Base-by-base conservation (phyloP, 1,284 basidiomycete genomes). In the Naganishia sp. region DNA sequence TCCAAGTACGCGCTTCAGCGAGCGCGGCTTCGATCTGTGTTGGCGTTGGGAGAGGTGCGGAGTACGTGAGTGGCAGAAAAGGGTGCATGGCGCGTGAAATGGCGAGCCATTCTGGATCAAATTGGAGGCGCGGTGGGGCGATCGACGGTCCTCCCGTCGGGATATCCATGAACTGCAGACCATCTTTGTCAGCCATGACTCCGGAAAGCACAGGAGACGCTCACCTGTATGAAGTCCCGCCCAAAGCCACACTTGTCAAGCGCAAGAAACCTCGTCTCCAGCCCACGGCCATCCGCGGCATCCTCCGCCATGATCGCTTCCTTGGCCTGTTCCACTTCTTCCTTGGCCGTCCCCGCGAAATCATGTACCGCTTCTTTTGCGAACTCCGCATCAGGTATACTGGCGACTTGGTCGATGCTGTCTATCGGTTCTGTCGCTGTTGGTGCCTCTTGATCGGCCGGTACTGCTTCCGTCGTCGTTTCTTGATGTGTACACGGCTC, bases 61-160 rank as follows among this genome's bases (percentile, higher is more conserved):
- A 63, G 87, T 85, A 9, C 78, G 76, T 5, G 77, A 81, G 74
- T 1, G 89, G 87, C 68, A 98, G 84, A 79, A 85, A 88, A 0
- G 87, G 86, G 71, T 95, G 87, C 71, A 94, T 88, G 0, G 90
- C 92, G 6, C 90, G 88, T 0, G 87, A 88, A 75, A 98, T 93
- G 0, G 94, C 94, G 25, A 99, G 86, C 96, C 95, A 99, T 77
- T 92, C 85, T 3, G 88, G 88, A 75, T 96, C 92, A 78, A 86
- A 97, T 1, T 83, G 82, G 35, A 89, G 70, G 0, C 75, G 80
- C 31, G 84, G 82, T 0, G 75, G 72, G 54, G 70, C 68, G 58
- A 18, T 72, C 53, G 66, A 65, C 11, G 58, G 58, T 35, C 65
- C 47, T 46, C 70, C 45, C 65, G 72, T 32, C 56, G 81, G 81